Percentiles rank a stretch among this genome's conserved stretches.
Evolutionary conservation across 495 filamentous ascomycete genomes (phyloP).

Genomic region (Copromyces sp.): DNA sequence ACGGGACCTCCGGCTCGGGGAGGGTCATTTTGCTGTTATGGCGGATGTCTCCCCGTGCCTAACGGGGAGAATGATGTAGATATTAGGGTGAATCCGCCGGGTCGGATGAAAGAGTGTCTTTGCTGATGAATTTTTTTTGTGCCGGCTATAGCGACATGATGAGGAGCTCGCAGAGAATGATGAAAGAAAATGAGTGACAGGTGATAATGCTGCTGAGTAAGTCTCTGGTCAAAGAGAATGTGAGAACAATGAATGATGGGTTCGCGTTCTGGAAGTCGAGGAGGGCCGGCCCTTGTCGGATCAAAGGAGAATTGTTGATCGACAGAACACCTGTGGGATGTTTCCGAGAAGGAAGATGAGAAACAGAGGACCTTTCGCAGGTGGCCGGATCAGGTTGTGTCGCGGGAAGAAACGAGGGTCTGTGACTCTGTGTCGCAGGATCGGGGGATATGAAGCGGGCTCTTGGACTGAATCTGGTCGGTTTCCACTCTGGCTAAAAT

Average conservation of each 20-base stretch:
- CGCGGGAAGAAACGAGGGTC: not conserved
- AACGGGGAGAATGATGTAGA: not conserved
- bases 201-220: not conserved
- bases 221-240: not conserved
- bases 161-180: conserved; percentile 1
- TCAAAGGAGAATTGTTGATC: conserved; percentile 14
- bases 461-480: not conserved
- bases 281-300: conserved; percentile 24
- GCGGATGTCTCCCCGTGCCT: conserved; percentile 2
- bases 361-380: conserved; percentile 5
- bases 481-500: conserved; percentile 6
- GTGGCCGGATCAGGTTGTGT: not conserved
- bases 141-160: conserved; percentile 20
- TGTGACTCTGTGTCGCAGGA: conserved; percentile 24
- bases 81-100: not conserved
- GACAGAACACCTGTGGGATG: conserved; percentile 17
- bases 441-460: conserved; percentile 14
- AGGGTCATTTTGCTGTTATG: conserved; percentile 42
- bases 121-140: not conserved
- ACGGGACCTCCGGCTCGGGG: conserved; percentile 51
- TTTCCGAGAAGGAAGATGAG: conserved; percentile 13
- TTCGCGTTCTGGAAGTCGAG: conserved; percentile 7
- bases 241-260: conserved; percentile 1
- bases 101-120: not conserved
- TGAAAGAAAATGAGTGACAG: conserved; percentile 2